Evolutionary conservation across 495 filamentous ascomycete species (phyloP).

Genomic region (Penicillium daleae): DNA sequence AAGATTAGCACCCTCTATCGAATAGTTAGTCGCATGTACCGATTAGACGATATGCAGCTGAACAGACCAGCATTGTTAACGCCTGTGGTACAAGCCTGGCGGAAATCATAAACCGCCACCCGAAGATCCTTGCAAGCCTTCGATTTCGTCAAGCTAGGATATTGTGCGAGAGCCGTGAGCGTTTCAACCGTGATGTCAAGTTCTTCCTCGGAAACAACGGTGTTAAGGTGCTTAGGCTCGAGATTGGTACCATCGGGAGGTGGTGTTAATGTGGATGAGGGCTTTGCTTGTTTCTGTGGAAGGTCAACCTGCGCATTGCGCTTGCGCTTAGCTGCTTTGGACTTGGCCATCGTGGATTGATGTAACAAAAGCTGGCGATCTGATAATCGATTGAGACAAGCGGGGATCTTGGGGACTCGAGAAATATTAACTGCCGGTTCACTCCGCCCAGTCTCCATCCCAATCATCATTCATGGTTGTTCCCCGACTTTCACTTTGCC

Average conservation of each 20-base stretch:
- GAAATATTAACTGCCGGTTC: neutral
- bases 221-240: slow-evolving; percentile 39
- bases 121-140: slow-evolving; percentile 47
- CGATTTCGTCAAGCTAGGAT: slow-evolving; percentile 41
- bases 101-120: slow-evolving; percentile 44
- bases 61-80: slow-evolving; percentile 39
- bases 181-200: slow-evolving; percentile 45
- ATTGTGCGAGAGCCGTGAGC: slow-evolving; percentile 40
- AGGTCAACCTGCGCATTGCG: slow-evolving; percentile 39
- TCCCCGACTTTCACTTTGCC: neutral
- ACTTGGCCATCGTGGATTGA: slow-evolving; percentile 36
- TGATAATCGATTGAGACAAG: neutral
- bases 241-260: slow-evolving; percentile 36
- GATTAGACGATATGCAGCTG: slow-evolving; percentile 1
- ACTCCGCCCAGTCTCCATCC: neutral
- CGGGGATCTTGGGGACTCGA: neutral
- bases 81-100: slow-evolving; percentile 44
- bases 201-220: slow-evolving; percentile 41
- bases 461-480: neutral
- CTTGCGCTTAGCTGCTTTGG: slow-evolving; percentile 44
- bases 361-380: neutral
- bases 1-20: slow-evolving; percentile 41
- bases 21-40: slow-evolving; percentile 12
- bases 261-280: slow-evolving; percentile 29
- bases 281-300: slow-evolving; percentile 37